Conservation (phyloP, 306 rosid genomes). For the Vigna nakashimae region DNA sequence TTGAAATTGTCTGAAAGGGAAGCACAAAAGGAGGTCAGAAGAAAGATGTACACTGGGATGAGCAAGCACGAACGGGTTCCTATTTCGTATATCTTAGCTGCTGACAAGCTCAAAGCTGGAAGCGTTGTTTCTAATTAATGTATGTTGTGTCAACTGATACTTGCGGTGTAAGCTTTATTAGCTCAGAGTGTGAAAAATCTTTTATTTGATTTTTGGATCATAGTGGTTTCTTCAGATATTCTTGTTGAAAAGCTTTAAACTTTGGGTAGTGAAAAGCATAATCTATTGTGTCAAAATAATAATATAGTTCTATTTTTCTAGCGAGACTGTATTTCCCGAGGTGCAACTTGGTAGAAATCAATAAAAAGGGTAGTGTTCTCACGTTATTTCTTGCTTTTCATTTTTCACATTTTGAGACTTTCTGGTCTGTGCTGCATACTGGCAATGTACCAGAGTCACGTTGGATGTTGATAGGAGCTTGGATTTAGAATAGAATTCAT, state of each 20-base stretch:
- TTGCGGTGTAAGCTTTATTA: conserved; percentile 25
- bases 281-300: conserved; percentile 14
- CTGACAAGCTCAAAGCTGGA: conserved; percentile 49
- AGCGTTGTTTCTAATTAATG: conserved; percentile 47
- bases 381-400: not conserved
- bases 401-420: not conserved
- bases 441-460: not conserved
- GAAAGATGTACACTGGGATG: conserved; percentile 54
- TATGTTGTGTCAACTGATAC: conserved; percentile 11
- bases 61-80: conserved; percentile 56
- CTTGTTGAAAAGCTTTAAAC: conserved; percentile 13
- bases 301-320: not conserved
- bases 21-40: conserved; percentile 66
- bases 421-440: not conserved
- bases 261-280: conserved; percentile 26
- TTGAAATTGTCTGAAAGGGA: conserved; percentile 67
- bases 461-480: not conserved
- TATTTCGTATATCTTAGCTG: conserved; percentile 48
- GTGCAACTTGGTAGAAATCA: not conserved
- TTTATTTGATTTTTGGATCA: conserved; percentile 21
- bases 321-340: not conserved
- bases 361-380: not conserved
- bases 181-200: conserved; percentile 12
- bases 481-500: not conserved
- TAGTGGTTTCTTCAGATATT: conserved; percentile 23